Percentiles rank a stretch among this genome's conserved stretches.
These are phyloP conservation scores for Tylopilus rubrobrunneus DNA, from an alignment of 768 basidiomycete species.

Conservation along the genomic window DNA sequence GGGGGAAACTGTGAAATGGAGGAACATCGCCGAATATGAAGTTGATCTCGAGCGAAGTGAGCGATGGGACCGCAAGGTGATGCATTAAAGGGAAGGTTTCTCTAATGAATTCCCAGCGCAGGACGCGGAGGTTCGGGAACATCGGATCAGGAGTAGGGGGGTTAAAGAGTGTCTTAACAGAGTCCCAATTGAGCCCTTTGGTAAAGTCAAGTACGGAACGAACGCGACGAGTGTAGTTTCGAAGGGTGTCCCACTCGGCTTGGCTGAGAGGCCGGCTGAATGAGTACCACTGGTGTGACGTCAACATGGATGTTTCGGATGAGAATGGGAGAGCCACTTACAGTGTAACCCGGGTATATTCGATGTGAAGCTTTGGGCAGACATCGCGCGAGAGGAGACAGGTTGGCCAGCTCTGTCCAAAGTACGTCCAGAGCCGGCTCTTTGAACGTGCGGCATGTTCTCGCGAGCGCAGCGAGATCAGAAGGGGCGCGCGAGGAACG, in stretches of 20 bases:
- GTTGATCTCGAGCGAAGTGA: constrained; percentile 2
- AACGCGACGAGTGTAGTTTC: constrained; percentile 2
- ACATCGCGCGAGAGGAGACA: constrained; percentile 4
- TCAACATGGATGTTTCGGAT: neutral
- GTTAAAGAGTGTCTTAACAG: constrained; percentile 3
- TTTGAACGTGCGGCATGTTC: constrained; percentile 1
- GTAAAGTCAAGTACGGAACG: constrained; percentile 1
- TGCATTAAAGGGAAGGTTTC: constrained; percentile 6
- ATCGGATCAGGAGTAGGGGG: constrained; percentile 1
- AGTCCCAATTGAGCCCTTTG: constrained; percentile 3
- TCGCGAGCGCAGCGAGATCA: constrained; percentile 1
- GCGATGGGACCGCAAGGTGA: constrained; percentile 1
- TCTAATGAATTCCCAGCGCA: constrained; percentile 7
- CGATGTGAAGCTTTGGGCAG: constrained; percentile 5
- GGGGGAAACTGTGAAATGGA: constrained; percentile 1
- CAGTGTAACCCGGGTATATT: constrained; percentile 5
- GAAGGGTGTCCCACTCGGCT: constrained; percentile 2
- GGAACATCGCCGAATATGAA: constrained; percentile 2
- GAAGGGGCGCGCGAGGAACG: neutral
- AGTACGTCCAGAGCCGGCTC: constrained; percentile 5
- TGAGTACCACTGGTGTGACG: constrained; percentile 1
- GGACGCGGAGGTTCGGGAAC: constrained; percentile 3
- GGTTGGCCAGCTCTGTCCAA: constrained; percentile 3
- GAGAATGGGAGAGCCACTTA: neutral
- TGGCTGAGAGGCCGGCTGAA: neutral